These are phyloP conservation scores for Penicillium lagena DNA, from an alignment of 495 filamentous ascomycete species.

Conservation along the genomic window DNA sequence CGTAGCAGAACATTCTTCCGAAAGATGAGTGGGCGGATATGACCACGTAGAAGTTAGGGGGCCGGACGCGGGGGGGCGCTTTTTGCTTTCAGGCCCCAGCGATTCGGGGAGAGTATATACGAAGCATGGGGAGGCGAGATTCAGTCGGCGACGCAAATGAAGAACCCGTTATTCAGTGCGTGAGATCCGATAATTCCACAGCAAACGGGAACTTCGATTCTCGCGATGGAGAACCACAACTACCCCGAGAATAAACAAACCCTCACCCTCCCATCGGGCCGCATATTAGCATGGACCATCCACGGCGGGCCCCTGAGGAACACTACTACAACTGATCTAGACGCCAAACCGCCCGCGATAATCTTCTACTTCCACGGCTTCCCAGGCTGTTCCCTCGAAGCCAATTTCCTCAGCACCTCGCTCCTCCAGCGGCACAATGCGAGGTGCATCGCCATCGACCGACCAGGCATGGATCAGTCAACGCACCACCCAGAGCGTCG, in stretches of 20 bases:
- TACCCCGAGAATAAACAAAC: neutral
- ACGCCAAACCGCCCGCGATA: neutral
- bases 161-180: too few relatives aligned
- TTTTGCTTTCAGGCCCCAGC: too few relatives aligned
- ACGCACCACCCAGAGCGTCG: conserved; percentile 1
- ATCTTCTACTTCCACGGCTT: conserved; percentile 10
- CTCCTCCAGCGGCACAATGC: neutral
- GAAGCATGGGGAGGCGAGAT: too few relatives aligned
- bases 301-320: neutral
- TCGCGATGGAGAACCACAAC: neutral
- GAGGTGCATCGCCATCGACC: conserved; percentile 2
- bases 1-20: too few relatives aligned
- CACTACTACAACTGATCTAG: too few relatives aligned
- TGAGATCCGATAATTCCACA: too few relatives aligned
- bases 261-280: conserved; percentile 4
- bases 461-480: conserved; percentile 5
- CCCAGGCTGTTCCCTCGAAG: conserved; percentile 4
- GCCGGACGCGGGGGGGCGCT: too few relatives aligned
- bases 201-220: too few relatives aligned
- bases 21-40: too few relatives aligned
- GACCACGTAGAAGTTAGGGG: too few relatives aligned
- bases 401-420: neutral
- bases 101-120: too few relatives aligned
- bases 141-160: too few relatives aligned
- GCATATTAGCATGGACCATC: conserved; percentile 2